Evolutionary conservation across 306 rosid genomes (phyloP).

Genomic region (Castanea crenata): DNA sequence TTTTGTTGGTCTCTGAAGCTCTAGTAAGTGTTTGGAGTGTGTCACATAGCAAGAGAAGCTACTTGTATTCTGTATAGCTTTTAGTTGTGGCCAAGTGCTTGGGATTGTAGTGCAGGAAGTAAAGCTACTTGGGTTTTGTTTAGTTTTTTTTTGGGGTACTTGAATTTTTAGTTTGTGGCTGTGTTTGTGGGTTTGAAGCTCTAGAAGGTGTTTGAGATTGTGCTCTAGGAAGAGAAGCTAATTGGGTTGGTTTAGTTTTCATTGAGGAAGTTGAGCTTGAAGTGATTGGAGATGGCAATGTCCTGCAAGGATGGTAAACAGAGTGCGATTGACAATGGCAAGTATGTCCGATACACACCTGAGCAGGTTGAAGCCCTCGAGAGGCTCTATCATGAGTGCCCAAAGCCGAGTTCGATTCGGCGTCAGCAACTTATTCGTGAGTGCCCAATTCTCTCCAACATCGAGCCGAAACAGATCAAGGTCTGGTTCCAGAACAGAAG

Average conservation of each 20-base stretch:
- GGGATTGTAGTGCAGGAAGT: neutral
- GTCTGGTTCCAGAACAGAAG: slow-evolving; percentile 98
- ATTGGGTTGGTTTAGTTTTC: slow-evolving; percentile 26
- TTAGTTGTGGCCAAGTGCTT: slow-evolving; percentile 5
- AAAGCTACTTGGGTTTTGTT: slow-evolving; percentile 8
- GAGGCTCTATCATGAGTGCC: slow-evolving; percentile 96
- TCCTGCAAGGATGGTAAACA: slow-evolving; percentile 98
- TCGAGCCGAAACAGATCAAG: slow-evolving; percentile 96
- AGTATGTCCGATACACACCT: slow-evolving; percentile 96
- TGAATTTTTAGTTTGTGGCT: slow-evolving; percentile 1
- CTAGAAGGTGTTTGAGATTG: neutral
- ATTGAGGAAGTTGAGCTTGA: slow-evolving; percentile 8
- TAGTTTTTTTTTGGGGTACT: neutral
- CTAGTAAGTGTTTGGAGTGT: neutral
- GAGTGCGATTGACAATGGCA: slow-evolving; percentile 68
- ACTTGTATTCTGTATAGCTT: neutral
- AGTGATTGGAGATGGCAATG: slow-evolving; percentile 60
- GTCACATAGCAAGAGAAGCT: slow-evolving; percentile 14
- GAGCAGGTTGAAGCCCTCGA: slow-evolving; percentile 99
- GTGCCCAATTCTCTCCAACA: slow-evolving; percentile 87
- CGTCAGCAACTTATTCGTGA: slow-evolving; percentile 95
- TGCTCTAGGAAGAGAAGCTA: slow-evolving; percentile 4
- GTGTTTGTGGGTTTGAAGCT: slow-evolving; percentile 16
- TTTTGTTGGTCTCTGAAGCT: slow-evolving; percentile 18
- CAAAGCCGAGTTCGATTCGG: slow-evolving; percentile 96